Base-by-base conservation (phyloP, 257 asterid genomes). In the Ballota nigra region DNA sequence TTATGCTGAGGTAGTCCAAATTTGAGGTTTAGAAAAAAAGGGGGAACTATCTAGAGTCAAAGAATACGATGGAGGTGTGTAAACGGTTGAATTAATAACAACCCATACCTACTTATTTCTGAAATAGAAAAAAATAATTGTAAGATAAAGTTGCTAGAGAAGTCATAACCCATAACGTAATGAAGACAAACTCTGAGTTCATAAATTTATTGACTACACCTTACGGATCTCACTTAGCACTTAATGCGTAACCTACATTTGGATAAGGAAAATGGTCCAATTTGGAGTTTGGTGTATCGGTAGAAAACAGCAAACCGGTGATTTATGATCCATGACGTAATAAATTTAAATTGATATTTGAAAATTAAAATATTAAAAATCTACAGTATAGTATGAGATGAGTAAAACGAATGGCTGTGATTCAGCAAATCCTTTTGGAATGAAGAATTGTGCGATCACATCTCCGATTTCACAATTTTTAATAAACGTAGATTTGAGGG, bases 111-210 rank as follows among this genome's bases (percentile, higher is more conserved):
- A 64, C 18, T 73, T 65, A 73, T 53, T 65, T 40, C 2, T n/a
- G 11, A 43, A 73, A 66, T 66, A 8, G 0, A 19, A 4, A 13
- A 33, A 62, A 52, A 52, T 7, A 19, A 4, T 45, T 15, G n/a
- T 47, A 63, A 63, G 66, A 53, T 52, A 69, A 7, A 60, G 13
- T 38, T n/a, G n/a, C n/a, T n/a, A 7, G 26, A 52, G 43, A 40
- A 64, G 43, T 4, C 66, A 23, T 60, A 6, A 41, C 75, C 79
- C 75, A 75, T 75, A 45, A 34, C 80, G 75, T 69, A 40, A 19
- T 16, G 53, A 36, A 3, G 40, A 68, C 43, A 5, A 41, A 66
- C 15, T 19, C 22, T 36, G 51, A 52, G 28, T 18, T 19, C 59
- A 52, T 18, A 19, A 6, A 52, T 49, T 47, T 43, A 43, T 40